phyloP scores from a whole-genome alignment of 1,284 basidiomycete species.

The Anthracocystis panici-leucophaei region DNA sequence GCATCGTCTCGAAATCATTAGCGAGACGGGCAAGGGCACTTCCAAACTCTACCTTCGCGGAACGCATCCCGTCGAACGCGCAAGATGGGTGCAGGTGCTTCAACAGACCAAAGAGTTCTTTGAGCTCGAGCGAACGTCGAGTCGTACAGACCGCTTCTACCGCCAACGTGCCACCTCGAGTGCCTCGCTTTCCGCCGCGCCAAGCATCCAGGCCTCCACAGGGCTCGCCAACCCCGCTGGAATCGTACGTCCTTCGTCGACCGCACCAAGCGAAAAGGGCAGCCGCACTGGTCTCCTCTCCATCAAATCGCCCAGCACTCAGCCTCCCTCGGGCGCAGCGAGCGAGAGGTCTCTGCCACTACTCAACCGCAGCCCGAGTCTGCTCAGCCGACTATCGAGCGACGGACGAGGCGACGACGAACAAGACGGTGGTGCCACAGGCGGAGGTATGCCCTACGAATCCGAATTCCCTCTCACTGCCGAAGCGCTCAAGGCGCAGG shows the following conservation, averaged over 20 bases:
- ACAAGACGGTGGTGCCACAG: slow-evolving; percentile 19
- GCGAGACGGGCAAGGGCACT: slow-evolving; percentile 70
- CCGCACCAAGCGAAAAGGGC: slow-evolving; percentile 40
- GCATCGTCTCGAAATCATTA: slow-evolving; percentile 85
- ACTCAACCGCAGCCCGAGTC: slow-evolving; percentile 50
- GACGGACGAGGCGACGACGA: slow-evolving; percentile 44
- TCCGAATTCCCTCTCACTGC: slow-evolving; percentile 46
- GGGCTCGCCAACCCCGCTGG: slow-evolving; percentile 36
- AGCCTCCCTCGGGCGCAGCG: slow-evolving; percentile 40
- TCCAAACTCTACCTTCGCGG: slow-evolving; percentile 93
- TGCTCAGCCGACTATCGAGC: slow-evolving; percentile 50
- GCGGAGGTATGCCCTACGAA: slow-evolving; percentile 41
- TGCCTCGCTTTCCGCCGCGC: slow-evolving; percentile 23
- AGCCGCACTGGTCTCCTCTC: slow-evolving; percentile 37
- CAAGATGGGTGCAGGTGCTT: slow-evolving; percentile 66
- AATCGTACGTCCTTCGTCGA: slow-evolving; percentile 42
- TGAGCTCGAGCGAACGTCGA: slow-evolving; percentile 49
- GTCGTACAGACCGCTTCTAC: slow-evolving; percentile 50
- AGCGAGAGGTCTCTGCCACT: slow-evolving; percentile 41
- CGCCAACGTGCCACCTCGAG: slow-evolving; percentile 39
- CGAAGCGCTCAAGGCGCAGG: slow-evolving; percentile 51
- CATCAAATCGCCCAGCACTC: slow-evolving; percentile 34
- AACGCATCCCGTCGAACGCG: slow-evolving; percentile 73
- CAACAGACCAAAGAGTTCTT: slow-evolving; percentile 63
- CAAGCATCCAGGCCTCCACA: neutral